phyloP scores from a whole-genome alignment of 441 rosid genomes.

The Pelargonium australe region DNA sequence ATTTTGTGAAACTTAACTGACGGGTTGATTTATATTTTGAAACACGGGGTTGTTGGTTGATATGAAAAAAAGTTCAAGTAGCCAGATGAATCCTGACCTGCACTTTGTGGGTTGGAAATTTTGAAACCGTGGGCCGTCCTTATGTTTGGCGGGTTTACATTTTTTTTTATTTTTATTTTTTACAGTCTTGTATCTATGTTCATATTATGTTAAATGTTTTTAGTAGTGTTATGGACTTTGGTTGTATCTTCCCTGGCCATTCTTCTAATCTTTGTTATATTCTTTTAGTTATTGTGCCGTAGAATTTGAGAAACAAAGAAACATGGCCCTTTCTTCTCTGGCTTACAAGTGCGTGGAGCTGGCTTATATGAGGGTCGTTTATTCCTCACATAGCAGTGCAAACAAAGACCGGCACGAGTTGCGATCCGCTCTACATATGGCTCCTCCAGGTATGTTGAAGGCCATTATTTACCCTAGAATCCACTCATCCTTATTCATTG shows the following conservation, averaged over 20 bases:
- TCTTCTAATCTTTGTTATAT: slow-evolving; percentile 14
- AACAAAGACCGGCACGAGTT: slow-evolving; percentile 67
- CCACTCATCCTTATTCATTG: neutral
- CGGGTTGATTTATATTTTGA: too few species aligned
- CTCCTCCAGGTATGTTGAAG: slow-evolving; percentile 69
- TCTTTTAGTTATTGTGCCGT: slow-evolving; percentile 75
- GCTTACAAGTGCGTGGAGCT: slow-evolving; percentile 96
- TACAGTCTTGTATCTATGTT: too few species aligned
- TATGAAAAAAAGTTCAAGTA: too few species aligned
- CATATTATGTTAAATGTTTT: too few species aligned
- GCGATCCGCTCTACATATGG: slow-evolving; percentile 60
- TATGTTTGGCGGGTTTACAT: too few species aligned
- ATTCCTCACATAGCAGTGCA: slow-evolving; percentile 52
- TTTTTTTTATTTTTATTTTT: too few species aligned
- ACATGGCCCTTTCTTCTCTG: slow-evolving; percentile 86
- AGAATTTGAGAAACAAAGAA: slow-evolving; percentile 87
- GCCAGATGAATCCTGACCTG: too few species aligned
- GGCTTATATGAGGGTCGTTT: slow-evolving; percentile 85
- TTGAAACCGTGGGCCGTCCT: too few species aligned
- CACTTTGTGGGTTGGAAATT: too few species aligned
- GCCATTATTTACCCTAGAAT: slow-evolving; percentile 4
- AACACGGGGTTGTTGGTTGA: too few species aligned
- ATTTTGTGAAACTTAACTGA: too few species aligned
- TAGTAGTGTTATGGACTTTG: neutral
- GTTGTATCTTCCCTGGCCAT: neutral